Evolutionary conservation across 148 eudicot genomes (phyloP).

Genomic region (Camellia granthamiana): DNA sequence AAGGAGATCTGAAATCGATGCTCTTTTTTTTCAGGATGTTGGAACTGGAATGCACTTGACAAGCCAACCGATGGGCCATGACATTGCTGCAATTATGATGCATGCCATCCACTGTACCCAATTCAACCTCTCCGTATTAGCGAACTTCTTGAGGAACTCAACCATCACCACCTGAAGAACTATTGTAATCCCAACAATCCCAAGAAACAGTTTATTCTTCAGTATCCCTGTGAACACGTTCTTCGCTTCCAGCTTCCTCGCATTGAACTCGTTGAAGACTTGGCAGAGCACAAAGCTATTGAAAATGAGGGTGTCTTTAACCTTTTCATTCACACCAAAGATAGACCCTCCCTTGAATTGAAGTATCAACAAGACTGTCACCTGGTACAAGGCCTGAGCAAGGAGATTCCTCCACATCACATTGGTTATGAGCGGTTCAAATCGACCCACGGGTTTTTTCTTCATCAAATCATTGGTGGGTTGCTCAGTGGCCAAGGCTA

Average conservation of each 20-base stretch:
- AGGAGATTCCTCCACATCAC: conserved; percentile 46
- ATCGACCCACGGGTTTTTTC: conserved; percentile 32
- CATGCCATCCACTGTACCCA: conserved; percentile 34
- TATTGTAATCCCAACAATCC: conserved; percentile 26
- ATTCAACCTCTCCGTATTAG: conserved; percentile 30
- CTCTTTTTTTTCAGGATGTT: too few species aligned
- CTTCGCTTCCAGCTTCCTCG: conserved; percentile 30
- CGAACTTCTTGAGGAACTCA: conserved; percentile 34
- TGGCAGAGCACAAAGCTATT: conserved; percentile 47
- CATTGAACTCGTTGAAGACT: conserved; percentile 39
- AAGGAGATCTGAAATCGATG: too few species aligned
- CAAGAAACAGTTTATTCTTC: conserved; percentile 27
- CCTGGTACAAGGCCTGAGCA: conserved; percentile 42
- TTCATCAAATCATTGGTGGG: conserved; percentile 36
- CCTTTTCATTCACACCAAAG: conserved; percentile 26
- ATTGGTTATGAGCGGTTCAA: conserved; percentile 38
- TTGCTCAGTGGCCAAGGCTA: conserved; percentile 46
- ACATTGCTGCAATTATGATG: conserved; percentile 23
- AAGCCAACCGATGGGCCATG: conserved; percentile 37
- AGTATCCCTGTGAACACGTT: conserved; percentile 30
- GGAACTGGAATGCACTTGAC: conserved; percentile 21
- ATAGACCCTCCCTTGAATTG: conserved; percentile 34
- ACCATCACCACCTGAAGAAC: conserved; percentile 33
- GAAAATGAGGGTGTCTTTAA: conserved; percentile 43
- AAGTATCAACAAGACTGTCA: conserved; percentile 28